These are phyloP conservation scores for Mucor sp. DNA, from an alignment of 371 early-diverging fungal genomes.

Conservation along the genomic window DNA sequence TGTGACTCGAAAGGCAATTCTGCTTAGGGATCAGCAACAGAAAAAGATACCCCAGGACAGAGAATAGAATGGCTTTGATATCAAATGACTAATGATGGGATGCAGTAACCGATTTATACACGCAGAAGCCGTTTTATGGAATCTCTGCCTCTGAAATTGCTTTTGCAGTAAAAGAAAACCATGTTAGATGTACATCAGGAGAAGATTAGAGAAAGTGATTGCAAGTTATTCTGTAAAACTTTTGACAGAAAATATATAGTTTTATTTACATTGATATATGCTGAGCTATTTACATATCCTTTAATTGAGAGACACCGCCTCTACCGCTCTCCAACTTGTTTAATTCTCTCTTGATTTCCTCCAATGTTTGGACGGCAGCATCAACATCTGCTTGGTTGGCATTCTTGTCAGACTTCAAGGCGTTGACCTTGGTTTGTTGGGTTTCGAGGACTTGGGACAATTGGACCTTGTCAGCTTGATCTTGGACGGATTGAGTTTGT, in stretches of 20 bases:
- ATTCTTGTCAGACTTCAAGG: background rate
- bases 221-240: background rate
- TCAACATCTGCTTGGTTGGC: background rate
- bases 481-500: background rate
- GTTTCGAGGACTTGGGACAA: background rate
- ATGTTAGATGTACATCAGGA: background rate
- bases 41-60: background rate
- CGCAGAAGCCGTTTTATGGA: background rate
- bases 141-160: background rate
- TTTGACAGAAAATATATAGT: background rate
- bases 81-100: background rate
- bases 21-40: background rate
- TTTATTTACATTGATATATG: background rate
- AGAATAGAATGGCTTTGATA: background rate
- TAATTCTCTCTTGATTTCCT: background rate
- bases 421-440: background rate
- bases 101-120: no score
- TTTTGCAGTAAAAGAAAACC: background rate
- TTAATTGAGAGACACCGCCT: background rate
- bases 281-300: background rate
- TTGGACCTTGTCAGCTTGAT: background rate
- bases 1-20: constrained; percentile 4
- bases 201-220: no score
- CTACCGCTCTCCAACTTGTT: background rate
- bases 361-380: background rate